A percentile compares a stretch with the other conserved stretches of the same genome.
Evolutionary conservation across 257 asterid species (phyloP).

Genomic region (Paulownia fortunei): DNA sequence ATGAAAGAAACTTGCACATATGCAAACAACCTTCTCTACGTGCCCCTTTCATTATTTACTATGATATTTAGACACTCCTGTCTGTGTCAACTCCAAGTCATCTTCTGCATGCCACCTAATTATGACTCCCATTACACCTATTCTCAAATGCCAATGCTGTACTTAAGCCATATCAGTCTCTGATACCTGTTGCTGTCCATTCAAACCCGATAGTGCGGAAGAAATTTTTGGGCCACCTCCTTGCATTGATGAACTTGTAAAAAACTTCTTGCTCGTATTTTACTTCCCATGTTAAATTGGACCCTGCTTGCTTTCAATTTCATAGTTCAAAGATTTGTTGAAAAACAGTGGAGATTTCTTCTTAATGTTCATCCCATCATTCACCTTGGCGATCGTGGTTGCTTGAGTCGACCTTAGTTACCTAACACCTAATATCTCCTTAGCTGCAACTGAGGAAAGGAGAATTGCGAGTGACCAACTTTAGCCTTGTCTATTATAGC

Average conservation of each 20-base stretch:
- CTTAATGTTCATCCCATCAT: not conserved
- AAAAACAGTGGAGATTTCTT: not conserved
- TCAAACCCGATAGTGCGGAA: not conserved
- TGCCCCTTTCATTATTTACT: conserved; percentile 14
- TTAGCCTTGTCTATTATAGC: conserved; percentile 16
- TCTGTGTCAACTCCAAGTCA: not conserved
- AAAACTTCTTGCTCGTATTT: not conserved
- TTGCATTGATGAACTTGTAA: conserved; percentile 12
- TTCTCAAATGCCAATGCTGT: not conserved
- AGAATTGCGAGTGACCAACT: not conserved
- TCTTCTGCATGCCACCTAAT: not conserved
- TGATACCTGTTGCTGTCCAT: not conserved
- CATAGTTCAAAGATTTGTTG: conserved; percentile 10
- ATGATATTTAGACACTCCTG: not conserved
- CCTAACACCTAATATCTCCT: not conserved
- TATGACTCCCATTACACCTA: not conserved
- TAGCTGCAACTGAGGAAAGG: not conserved
- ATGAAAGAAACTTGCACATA: not conserved
- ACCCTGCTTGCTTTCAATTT: conserved; percentile 15
- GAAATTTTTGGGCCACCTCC: conserved; percentile 5
- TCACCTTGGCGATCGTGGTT: not conserved
- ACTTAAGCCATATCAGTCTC: conserved; percentile 1
- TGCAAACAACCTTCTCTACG: not conserved
- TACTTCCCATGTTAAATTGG: conserved; percentile 6
- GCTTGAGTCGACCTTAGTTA: not conserved